Evolutionary conservation across 2,329 filamentous ascomycete genomes (phyloP), one percentile per base, ranked within the genome.

Genomic region (Clarireedia homoeocarpa): DNA sequence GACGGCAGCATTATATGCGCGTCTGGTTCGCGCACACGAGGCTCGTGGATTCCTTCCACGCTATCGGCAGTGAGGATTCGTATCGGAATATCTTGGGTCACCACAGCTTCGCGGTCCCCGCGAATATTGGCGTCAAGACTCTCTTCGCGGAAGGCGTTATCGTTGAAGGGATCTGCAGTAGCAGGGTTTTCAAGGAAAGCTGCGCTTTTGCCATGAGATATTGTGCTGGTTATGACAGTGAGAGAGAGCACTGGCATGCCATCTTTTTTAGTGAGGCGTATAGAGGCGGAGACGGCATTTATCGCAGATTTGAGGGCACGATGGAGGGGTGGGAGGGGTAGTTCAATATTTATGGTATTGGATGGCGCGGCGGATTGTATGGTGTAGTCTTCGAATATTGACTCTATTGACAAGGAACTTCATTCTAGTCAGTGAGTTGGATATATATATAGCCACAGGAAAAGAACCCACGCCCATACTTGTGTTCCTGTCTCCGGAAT

Each of bases 81-180:
- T 45, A 97, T 87, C n/a, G 94, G 94, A 40, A 99, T 88, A 71
- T 97, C 91, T 69, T 99, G 94, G 0, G 91, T 96, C 66, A 99
- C 88, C 64, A 95, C 80, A 60, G 94, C 95, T 70, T 96, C 91
- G 64, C 90, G 85, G 66, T 92, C 89, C 56, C 86, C 78, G 45
- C 76, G 73, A 24, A 82, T 78, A 63, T 69, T 81, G 62, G 75
- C 82, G 70, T 79, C 82, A 24, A 84, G 72, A 27, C 65, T 66
- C 61, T 74, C 70, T 53, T 81, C 73, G 57, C 73, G 70, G 63
- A 78, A 79, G 30, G 75, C 70, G 51, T 69, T 70, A 55, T 75
- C 73, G 6, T 78, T 77, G 49, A 72, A 73, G 50, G 74, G 71
- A 62, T 77, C 74, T 23, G 72, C 70, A 47, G 74, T 55, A 50